phyloP scores from a whole-genome alignment of 2,329 filamentous ascomycete species.

The Phyllosticta citrichinensis region DNA sequence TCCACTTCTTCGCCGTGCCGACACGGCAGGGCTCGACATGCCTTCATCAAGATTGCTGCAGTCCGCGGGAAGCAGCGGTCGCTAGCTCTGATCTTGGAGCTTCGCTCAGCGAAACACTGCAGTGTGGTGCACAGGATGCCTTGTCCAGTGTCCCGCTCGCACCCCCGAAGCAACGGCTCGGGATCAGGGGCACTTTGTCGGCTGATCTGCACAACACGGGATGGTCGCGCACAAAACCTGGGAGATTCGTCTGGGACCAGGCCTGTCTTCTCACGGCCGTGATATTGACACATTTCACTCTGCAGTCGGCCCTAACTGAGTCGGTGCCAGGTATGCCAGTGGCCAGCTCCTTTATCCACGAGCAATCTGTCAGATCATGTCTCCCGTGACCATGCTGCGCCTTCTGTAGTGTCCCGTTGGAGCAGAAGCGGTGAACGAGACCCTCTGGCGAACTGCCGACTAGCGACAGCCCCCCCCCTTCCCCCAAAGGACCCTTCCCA shows the following conservation, averaged over 20 bases:
- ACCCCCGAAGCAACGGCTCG: conserved; percentile 7
- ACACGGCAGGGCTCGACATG: not conserved
- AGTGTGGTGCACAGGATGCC: conserved; percentile 2
- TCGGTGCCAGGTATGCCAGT: not conserved
- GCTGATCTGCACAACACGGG: conserved; percentile 11
- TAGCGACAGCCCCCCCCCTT: too few relatives aligned
- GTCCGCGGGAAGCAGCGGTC: conserved; percentile 7
- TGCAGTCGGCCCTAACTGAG: conserved; percentile 9
- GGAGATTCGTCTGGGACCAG: conserved; percentile 10
- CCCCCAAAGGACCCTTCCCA: too few relatives aligned
- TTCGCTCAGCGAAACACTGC: not conserved
- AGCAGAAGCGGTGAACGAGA: not conserved
- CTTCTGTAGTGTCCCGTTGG: not conserved
- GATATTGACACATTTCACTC: conserved; percentile 9
- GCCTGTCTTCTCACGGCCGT: conserved; percentile 7
- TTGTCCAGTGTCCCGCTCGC: not conserved
- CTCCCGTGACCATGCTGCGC: not conserved
- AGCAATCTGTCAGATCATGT: not conserved
- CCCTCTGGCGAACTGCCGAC: not conserved
- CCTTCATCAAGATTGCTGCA: conserved; percentile 1
- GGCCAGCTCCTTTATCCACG: not conserved
- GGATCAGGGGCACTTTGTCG: conserved; percentile 10
- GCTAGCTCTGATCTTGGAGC: conserved; percentile 7
- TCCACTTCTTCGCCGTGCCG: not conserved
- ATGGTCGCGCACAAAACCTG: conserved; percentile 10